These are phyloP conservation scores for Agaricus sinodeliciosus DNA, from an alignment of 768 basidiomycete species.

Conservation along the genomic window DNA sequence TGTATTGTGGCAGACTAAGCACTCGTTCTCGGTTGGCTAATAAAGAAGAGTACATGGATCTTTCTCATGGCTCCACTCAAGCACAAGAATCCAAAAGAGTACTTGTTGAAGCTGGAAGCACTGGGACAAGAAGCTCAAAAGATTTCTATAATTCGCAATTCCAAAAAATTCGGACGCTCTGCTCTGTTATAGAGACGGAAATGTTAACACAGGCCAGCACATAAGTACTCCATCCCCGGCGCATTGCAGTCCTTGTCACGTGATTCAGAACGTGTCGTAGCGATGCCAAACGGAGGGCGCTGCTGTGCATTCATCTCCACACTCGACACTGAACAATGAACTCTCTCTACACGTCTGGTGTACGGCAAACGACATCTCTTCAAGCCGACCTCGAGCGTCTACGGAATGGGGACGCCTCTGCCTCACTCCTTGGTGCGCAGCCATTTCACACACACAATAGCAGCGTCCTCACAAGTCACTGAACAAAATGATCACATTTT, in stretches of 20 bases:
- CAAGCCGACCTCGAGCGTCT: constrained; percentile 83
- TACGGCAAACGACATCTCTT: constrained; percentile 85
- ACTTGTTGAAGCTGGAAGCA: too few species aligned
- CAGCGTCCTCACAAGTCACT: constrained; percentile 13
- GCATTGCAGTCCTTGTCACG: background rate
- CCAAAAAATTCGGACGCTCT: too few species aligned
- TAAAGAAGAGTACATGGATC: too few species aligned
- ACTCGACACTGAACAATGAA: constrained; percentile 55
- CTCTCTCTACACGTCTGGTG: constrained; percentile 89
- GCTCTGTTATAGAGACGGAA: too few species aligned
- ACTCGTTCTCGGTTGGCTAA: background rate
- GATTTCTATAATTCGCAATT: background rate
- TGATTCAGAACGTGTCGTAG: constrained; percentile 13
- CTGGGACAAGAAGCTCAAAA: too few species aligned
- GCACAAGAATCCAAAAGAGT: too few species aligned
- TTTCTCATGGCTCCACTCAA: too few species aligned
- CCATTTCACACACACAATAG: too few species aligned
- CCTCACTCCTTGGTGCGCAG: constrained; percentile 72
- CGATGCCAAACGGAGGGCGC: background rate
- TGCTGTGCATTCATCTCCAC: constrained; percentile 7
- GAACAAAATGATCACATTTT: constrained; percentile 15
- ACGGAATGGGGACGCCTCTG: constrained; percentile 72
- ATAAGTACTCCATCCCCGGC: too few species aligned
- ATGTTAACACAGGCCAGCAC: too few species aligned
- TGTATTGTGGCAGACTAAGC: background rate